Conservation (phyloP, 75 land plant genomes). For the Ceratopteris richardii region DNA sequence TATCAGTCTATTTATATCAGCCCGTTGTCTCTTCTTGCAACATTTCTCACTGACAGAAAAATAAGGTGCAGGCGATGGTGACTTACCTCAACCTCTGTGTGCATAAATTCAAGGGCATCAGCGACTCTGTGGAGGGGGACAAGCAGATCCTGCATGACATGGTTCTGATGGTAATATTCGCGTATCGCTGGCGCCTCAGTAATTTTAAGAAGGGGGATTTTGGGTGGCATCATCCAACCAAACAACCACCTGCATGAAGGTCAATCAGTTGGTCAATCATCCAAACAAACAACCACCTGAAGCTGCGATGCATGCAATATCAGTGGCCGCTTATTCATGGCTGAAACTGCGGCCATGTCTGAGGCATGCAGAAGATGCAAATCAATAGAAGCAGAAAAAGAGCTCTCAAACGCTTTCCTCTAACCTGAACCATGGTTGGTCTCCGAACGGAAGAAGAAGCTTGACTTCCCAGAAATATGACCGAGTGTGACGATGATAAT, state of each 20-base stretch:
- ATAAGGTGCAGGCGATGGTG: not conserved
- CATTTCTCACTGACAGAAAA: not conserved
- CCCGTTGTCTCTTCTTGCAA: not conserved
- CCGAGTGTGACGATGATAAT: constrained; percentile 90
- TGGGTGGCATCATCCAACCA: constrained; percentile 99
- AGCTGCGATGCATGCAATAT: too few relatives aligned
- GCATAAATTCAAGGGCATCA: constrained; percentile 79
- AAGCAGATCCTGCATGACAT: constrained; percentile 91
- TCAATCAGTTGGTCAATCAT: too few relatives aligned
- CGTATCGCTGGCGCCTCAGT: constrained; percentile 97
- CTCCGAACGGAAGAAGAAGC: constrained; percentile 88
- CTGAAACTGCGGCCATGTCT: too few relatives aligned
- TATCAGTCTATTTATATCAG: too few relatives aligned
- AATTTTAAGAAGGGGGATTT: constrained; percentile 88
- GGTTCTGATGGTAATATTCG: constrained; percentile 94
- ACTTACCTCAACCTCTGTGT: constrained; percentile 89
- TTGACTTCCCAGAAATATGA: constrained; percentile 95
- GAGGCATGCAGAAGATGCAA: too few relatives aligned
- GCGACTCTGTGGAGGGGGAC: constrained; percentile 89
- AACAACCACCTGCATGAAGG: constrained; percentile 18
- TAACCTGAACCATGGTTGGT: constrained; percentile 87
- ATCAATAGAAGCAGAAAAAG: too few relatives aligned
- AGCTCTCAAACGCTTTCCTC: too few relatives aligned
- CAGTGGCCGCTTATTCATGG: too few relatives aligned
- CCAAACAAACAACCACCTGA: too few relatives aligned